Evolutionary conservation across 768 basidiomycete genomes (phyloP), one percentile per base, ranked within the genome.

Genomic region (Tephrocybe sp.): DNA sequence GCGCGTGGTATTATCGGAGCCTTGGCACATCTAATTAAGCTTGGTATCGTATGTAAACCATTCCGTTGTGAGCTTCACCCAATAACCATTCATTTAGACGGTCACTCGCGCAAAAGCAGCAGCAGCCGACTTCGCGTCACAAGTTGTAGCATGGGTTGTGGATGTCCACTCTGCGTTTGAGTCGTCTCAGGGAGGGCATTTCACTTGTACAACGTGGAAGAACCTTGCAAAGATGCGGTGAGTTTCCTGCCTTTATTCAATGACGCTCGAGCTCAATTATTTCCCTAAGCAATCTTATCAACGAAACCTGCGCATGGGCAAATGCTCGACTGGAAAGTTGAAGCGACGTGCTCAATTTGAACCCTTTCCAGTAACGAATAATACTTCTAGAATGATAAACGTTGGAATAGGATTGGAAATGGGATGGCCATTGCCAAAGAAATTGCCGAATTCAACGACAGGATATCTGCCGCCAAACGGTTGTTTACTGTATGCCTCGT

Each of bases 281-380:
- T 14, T 21, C 11, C 15, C 10, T 9, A 9, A 59, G 58, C 6
- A 44, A 50, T 1, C 30, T 56, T 3, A 53, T 56, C 6, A 40
- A 56, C 30, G 54, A 53, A 24, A 56, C 53, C 33, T 59, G 58
- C 41, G 33, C 23, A 33, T 59, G 58, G 54, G 58, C 58, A 36
- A 33, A 38, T 28, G 36, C 18, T n/a, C 42, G 55, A 45, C 37
- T 59, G 46, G 50, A 6, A 45, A 21, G 26, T 38, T 1, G 8
- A 9, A 28, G 6, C 4, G 34, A 8, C 15, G 36, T 18, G 15
- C 20, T 24, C 1, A 8, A 14, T 10, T 30, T 3, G 26, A 21
- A 34, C 14, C 8, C 32, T 42, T 20, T 30, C 20, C 7, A 15
- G 15, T 9, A n/a, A 24, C 37, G 3, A 15, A 44, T 36, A 15